Evolutionary conservation across 2,329 filamentous ascomycete genomes (phyloP).

Genomic region (Incumbomyces delicatus): DNA sequence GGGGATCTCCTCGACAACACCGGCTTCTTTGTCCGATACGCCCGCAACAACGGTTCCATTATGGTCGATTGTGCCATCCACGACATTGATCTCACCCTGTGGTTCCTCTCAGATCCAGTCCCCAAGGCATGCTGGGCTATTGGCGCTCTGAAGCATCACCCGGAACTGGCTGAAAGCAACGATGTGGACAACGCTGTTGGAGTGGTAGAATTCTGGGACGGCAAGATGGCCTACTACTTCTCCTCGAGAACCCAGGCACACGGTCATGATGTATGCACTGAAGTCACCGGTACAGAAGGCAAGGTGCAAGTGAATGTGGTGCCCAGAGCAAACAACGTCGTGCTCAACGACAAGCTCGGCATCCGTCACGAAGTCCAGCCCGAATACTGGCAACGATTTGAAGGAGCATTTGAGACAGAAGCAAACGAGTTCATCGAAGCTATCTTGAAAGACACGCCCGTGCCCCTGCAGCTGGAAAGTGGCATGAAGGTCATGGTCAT

Average conservation of each 20-base stretch:
- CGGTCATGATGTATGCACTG: conserved; percentile 28
- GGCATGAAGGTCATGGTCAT: conserved; percentile 29
- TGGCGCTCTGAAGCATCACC: conserved; percentile 23
- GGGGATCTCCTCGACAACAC: conserved; percentile 52
- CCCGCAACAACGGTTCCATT: conserved; percentile 51
- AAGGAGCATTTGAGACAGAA: conserved; percentile 32
- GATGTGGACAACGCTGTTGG: conserved; percentile 30
- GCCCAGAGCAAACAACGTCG: conserved; percentile 24
- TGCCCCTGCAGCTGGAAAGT: conserved; percentile 28
- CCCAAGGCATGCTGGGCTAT: conserved; percentile 26
- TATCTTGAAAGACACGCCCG: conserved; percentile 27
- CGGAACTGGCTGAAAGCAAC: conserved; percentile 24
- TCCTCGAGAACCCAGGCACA: conserved; percentile 28
- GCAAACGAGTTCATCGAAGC: conserved; percentile 30
- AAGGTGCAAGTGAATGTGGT: conserved; percentile 24
- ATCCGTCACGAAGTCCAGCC: conserved; percentile 28
- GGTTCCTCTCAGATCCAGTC: conserved; percentile 22
- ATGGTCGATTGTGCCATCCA: conserved; percentile 58
- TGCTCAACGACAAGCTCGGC: conserved; percentile 25
- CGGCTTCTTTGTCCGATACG: conserved; percentile 55
- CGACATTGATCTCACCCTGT: conserved; percentile 48
- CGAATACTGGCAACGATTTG: conserved; percentile 33
- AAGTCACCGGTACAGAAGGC: conserved; percentile 26
- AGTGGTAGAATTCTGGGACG: conserved; percentile 29
- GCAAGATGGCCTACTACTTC: conserved; percentile 28